Conservation (phyloP, 2,329 filamentous ascomycete species). For the Acrodontium crateriforme region DNA sequence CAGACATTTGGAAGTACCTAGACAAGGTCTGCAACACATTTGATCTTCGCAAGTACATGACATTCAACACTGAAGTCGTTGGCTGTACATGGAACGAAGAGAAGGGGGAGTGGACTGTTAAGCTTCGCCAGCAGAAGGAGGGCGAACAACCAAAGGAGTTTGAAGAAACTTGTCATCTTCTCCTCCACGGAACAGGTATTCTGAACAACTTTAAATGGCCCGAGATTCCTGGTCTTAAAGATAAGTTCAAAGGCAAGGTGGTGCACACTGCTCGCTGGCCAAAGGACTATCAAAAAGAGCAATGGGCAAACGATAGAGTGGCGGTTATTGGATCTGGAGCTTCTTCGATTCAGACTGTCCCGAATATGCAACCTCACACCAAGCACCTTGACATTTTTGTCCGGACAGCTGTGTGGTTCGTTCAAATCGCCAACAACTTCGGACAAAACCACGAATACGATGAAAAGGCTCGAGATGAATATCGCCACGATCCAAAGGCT, state of each 20-base stretch:
- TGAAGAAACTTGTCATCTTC: conserved; percentile 30
- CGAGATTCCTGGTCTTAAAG: conserved; percentile 26
- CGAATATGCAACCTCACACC: conserved; percentile 32
- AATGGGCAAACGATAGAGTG: conserved; percentile 30
- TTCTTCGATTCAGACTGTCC: conserved; percentile 33
- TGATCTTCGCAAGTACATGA: conserved; percentile 39
- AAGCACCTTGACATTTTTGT: conserved; percentile 36
- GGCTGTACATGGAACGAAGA: conserved; percentile 37
- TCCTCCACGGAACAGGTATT: conserved; percentile 32
- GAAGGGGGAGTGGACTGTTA: conserved; percentile 36
- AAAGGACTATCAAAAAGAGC: conserved; percentile 29
- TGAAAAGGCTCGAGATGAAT: conserved; percentile 28
- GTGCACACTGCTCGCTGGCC: conserved; percentile 35
- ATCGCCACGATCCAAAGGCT: conserved; percentile 28
- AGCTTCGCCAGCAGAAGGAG: conserved; percentile 27
- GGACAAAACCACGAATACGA: conserved; percentile 33
- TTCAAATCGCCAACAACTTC: conserved; percentile 33
- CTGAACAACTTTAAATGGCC: conserved; percentile 20
- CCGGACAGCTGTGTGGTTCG: conserved; percentile 32
- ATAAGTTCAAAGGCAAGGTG: conserved; percentile 31
- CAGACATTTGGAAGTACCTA: conserved; percentile 36
- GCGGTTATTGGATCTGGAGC: conserved; percentile 34
- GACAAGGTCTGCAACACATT: conserved; percentile 36
- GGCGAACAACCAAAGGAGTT: conserved; percentile 25
- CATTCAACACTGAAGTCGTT: conserved; percentile 34